These are phyloP conservation scores for Candida pseudofarinosa DNA, from an alignment of 805 yeast genomes.

Conservation along the genomic window DNA sequence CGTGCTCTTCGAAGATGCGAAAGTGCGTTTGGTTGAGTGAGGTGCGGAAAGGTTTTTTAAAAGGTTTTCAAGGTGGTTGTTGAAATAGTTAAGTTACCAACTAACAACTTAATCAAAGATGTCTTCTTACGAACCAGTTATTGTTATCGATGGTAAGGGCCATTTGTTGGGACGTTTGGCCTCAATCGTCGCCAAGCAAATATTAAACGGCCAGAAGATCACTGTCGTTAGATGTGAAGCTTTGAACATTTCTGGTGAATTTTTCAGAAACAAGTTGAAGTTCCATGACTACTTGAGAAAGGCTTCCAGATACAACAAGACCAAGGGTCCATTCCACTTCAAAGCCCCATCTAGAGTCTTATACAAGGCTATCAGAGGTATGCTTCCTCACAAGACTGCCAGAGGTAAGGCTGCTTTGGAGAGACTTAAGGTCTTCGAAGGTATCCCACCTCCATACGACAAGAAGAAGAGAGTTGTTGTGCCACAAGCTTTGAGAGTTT, in stretches of 20 bases:
- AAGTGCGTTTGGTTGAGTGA: background rate
- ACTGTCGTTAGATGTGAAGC: conserved; percentile 97
- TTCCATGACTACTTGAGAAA: conserved; percentile 99
- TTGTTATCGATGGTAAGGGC: conserved; percentile 99
- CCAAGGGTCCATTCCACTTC: conserved; percentile 99
- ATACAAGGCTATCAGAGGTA: conserved; percentile 99
- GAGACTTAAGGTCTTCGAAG: conserved; percentile 99
- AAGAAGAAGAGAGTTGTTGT: conserved; percentile 99
- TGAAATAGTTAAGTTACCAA: conserved; percentile 1
- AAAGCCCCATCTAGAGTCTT: conserved; percentile 99
- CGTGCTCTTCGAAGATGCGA: background rate
- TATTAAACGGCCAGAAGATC: conserved; percentile 96
- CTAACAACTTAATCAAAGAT: conserved; percentile 28
- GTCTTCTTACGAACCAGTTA: conserved; percentile 94
- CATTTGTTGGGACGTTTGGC: conserved; percentile 99
- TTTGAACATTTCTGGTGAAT: conserved; percentile 98
- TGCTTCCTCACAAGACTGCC: conserved; percentile 99
- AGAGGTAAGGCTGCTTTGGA: conserved; percentile 99
- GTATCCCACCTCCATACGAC: conserved; percentile 99
- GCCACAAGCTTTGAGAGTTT: conserved; percentile 98
- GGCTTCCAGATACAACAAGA: conserved; percentile 98
- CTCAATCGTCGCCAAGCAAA: conserved; percentile 96
- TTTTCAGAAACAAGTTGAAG: conserved; percentile 99
- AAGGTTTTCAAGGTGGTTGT: conserved; percentile 1
- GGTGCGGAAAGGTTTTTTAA: background rate